These are phyloP conservation scores for Mortierella sp. DNA, from an alignment of 371 early-diverging fungal species.

Conservation along the genomic window DNA sequence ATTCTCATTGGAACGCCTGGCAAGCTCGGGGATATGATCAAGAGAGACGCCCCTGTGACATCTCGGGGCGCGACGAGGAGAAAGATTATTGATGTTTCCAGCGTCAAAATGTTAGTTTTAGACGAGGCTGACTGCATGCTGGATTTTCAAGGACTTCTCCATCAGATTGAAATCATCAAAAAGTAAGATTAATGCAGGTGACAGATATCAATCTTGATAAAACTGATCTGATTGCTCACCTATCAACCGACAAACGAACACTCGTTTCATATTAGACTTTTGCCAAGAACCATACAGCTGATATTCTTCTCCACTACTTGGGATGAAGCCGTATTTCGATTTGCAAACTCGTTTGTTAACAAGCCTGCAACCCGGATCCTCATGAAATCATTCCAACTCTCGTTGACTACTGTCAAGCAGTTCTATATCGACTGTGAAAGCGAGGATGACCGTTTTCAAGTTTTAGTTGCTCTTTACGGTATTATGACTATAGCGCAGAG, in stretches of 20 bases:
- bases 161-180: slow-evolving; percentile 68
- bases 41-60: slow-evolving; percentile 6
- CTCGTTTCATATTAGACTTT: slow-evolving; percentile 47
- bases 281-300: slow-evolving; percentile 79
- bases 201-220: not conserved
- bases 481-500: slow-evolving; percentile 95
- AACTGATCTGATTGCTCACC: too few relatives aligned
- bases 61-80: not conserved
- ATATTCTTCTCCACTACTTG: slow-evolving; percentile 98
- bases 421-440: slow-evolving; percentile 94
- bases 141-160: slow-evolving; percentile 84
- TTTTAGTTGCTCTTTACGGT: slow-evolving; percentile 87
- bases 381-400: slow-evolving; percentile 87
- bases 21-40: slow-evolving; percentile 73
- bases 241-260: not conserved
- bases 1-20: slow-evolving; percentile 92
- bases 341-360: slow-evolving; percentile 81
- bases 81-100: slow-evolving; percentile 54
- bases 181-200: slow-evolving; percentile 34
- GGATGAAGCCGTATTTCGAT: slow-evolving; percentile 78
- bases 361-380: slow-evolving; percentile 79
- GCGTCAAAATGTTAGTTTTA: slow-evolving; percentile 78
- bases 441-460: slow-evolving; percentile 84
- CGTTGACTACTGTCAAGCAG: slow-evolving; percentile 95
- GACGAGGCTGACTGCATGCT: slow-evolving; percentile 96